Conservation (phyloP, 2,329 filamentous ascomycete genomes). For the Raffaelea albimanens region DNA sequence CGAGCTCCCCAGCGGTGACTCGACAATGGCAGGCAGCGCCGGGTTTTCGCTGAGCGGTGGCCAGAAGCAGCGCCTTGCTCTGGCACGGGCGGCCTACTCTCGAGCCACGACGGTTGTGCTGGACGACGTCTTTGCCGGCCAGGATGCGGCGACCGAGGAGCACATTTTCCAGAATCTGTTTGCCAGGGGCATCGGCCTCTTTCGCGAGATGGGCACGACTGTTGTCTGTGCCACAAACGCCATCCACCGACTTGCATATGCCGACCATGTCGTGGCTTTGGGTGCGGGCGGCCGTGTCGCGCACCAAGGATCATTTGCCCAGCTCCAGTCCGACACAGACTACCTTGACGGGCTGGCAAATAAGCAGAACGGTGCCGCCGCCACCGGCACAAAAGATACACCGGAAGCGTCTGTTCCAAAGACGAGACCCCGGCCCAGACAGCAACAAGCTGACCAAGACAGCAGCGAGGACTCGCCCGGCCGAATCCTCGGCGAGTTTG, state of each 20-base stretch:
- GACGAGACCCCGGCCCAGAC: too few species aligned
- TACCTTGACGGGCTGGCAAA: constrained; percentile 23
- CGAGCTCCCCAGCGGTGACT: constrained; percentile 15
- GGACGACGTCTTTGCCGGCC: constrained; percentile 36
- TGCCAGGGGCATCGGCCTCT: constrained; percentile 6
- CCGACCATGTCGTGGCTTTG: constrained; percentile 29
- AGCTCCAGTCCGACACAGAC: constrained; percentile 21
- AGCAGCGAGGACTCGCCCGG: too few species aligned
- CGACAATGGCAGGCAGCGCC: constrained; percentile 16
- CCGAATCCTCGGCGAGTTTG: constrained; percentile 15
- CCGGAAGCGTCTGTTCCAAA: too few species aligned
- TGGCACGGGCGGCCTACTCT: constrained; percentile 37
- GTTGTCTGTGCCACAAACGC: constrained; percentile 12
- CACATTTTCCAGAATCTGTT: constrained; percentile 7
- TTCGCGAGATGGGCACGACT: constrained; percentile 6
- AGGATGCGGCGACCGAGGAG: constrained; percentile 29
- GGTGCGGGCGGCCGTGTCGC: constrained; percentile 21
- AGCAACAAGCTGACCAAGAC: too few species aligned
- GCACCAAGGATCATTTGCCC: constrained; percentile 27
- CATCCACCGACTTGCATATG: constrained; percentile 19
- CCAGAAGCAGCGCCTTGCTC: constrained; percentile 19
- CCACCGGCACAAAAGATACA: too few species aligned
- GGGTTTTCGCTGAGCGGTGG: constrained; percentile 20
- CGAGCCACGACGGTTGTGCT: constrained; percentile 28
- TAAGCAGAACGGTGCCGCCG: background rate